A percentile compares a stretch with the other conserved stretches of the same genome.
These are phyloP conservation scores for Aristolochia fimbriata DNA, from an alignment of 164 flowering plant species.

Conservation along the genomic window DNA sequence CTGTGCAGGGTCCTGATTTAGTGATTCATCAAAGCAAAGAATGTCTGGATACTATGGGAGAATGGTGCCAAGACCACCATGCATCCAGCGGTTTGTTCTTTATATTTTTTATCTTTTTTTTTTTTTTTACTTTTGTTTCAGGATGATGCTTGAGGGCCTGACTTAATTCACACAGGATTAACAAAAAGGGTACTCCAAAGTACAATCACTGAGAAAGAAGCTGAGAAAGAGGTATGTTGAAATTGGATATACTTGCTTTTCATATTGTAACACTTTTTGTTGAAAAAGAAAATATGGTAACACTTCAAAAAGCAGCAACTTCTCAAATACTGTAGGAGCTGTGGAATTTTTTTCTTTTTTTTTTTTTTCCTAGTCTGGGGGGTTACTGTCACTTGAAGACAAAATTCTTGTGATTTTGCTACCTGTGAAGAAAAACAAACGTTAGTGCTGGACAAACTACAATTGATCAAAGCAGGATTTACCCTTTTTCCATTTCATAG, in stretches of 20 bases:
- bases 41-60: conserved; percentile 84
- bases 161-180: conserved; percentile 37
- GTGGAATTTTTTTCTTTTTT: too few relatives aligned
- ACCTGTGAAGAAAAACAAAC: too few relatives aligned
- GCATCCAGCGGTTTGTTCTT: conserved; percentile 65
- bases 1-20: conserved; percentile 84
- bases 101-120: background rate
- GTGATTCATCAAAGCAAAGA: conserved; percentile 78
- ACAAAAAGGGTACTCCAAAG: conserved; percentile 68
- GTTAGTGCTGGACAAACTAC: too few relatives aligned
- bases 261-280: background rate
- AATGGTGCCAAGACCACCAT: conserved; percentile 91
- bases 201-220: conserved; percentile 58
- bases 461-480: too few relatives aligned
- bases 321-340: too few relatives aligned
- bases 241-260: background rate
- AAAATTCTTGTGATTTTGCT: too few relatives aligned
- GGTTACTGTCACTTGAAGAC: too few relatives aligned
- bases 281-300: too few relatives aligned
- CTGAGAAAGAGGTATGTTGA: conserved; percentile 69
- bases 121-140: too few relatives aligned
- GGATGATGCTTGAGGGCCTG: too few relatives aligned
- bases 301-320: background rate
- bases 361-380: too few relatives aligned
- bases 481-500: too few relatives aligned